A percentile compares a stretch with the other conserved stretches of the same genome.
phyloP scores from a whole-genome alignment of 768 basidiomycete species.

The Suillus luteus region DNA sequence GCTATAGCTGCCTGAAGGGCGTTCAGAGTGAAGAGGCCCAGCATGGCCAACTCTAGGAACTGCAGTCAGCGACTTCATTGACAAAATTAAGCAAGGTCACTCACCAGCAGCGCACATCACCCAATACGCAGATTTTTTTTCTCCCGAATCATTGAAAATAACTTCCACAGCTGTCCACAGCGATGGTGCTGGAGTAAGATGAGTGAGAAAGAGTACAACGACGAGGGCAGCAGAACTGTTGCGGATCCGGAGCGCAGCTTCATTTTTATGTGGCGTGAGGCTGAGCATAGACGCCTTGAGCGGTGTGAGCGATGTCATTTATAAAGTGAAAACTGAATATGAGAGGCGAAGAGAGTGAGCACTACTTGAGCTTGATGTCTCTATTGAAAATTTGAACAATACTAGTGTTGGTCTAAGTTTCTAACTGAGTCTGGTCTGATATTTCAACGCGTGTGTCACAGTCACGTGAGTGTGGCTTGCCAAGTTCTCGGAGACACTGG shows the following conservation, averaged over 20 bases:
- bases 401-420: neutral
- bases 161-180: conserved; percentile 37
- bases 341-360: neutral
- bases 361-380: neutral
- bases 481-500: no score
- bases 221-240: conserved; percentile 38
- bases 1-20: conserved; percentile 38
- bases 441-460: conserved; percentile 1
- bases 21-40: conserved; percentile 36
- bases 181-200: conserved; percentile 40
- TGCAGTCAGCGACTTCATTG: neutral
- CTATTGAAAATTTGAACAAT: neutral
- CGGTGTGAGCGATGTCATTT: conserved; percentile 6
- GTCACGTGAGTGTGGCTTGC: neutral
- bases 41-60: conserved; percentile 31
- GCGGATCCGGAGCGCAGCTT: conserved; percentile 42
- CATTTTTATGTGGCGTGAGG: conserved; percentile 37
- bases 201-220: conserved; percentile 36
- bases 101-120: conserved; percentile 34
- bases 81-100: conserved; percentile 7
- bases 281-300: conserved; percentile 4
- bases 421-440: neutral
- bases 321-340: neutral
- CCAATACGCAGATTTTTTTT: conserved; percentile 20
- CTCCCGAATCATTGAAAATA: conserved; percentile 23